phyloP scores from a whole-genome alignment of 2,329 filamentous ascomycete genomes.

The Alternaria arborescens region DNA sequence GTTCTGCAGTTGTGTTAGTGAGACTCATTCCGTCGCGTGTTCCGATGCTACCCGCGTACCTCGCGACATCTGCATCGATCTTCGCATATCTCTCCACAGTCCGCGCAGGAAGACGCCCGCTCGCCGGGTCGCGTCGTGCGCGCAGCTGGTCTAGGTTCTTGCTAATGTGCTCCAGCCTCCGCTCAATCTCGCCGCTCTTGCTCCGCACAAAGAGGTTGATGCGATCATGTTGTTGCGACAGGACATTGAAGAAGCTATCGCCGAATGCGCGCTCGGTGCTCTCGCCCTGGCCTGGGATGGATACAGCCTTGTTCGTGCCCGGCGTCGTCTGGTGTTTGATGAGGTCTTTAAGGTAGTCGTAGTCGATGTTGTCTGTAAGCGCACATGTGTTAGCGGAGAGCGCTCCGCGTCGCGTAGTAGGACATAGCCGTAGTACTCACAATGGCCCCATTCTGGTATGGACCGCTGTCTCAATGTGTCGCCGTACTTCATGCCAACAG shows the following conservation, averaged over 20 bases:
- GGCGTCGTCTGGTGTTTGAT: conserved; percentile 82
- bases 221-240: conserved; percentile 78
- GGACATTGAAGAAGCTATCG: conserved; percentile 72
- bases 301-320: conserved; percentile 73
- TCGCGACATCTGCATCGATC: conserved; percentile 60
- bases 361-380: conserved; percentile 80
- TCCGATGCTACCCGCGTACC: conserved; percentile 35
- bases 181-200: conserved; percentile 79
- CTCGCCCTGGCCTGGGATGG: conserved; percentile 73
- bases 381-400: conserved; percentile 22
- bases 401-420: neutral
- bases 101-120: conserved; percentile 51
- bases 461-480: conserved; percentile 77
- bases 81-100: conserved; percentile 61
- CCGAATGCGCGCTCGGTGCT: conserved; percentile 71
- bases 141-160: conserved; percentile 50
- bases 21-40: neutral
- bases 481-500: conserved; percentile 74
- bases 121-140: conserved; percentile 24
- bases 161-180: conserved; percentile 64
- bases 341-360: conserved; percentile 84
- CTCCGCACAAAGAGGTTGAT: conserved; percentile 80
- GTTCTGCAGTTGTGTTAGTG: conserved; percentile 56
- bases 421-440: conserved; percentile 55
- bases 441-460: conserved; percentile 82